Conservation (phyloP, 192 early-diverging fungal genomes). For the Thamnidium elegans region DNA sequence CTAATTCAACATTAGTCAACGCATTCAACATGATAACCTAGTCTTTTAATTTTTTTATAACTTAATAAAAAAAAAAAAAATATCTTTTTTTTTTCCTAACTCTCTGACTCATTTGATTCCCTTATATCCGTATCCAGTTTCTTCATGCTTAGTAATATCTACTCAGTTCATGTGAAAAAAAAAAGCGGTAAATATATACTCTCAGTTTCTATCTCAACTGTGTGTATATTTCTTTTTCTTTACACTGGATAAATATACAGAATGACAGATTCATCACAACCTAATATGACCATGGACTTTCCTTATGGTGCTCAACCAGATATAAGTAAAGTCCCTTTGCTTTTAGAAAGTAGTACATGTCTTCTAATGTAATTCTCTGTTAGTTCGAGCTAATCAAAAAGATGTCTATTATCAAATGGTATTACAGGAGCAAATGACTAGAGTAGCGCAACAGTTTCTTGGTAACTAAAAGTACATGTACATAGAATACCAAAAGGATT, state of each 20-base stretch:
- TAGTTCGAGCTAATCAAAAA: slow-evolving; percentile 86
- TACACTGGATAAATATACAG: background rate
- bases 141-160: too few relatives aligned
- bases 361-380: background rate
- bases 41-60: background rate
- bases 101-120: background rate
- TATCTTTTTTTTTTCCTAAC: background rate
- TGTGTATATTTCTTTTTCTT: background rate
- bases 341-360: background rate
- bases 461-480: slow-evolving; percentile 46
- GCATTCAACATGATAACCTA: slow-evolving; percentile 17
- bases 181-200: too few relatives aligned
- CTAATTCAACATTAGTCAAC: slow-evolving; percentile 18
- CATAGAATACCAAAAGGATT: too few relatives aligned
- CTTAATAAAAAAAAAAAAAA: slow-evolving; percentile 1
- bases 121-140: too few relatives aligned
- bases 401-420: slow-evolving; percentile 79
- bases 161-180: too few relatives aligned
- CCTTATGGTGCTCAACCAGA: slow-evolving; percentile 78
- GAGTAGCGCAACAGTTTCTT: slow-evolving; percentile 57
- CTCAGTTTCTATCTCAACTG: background rate
- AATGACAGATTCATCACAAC: background rate
- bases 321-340: slow-evolving; percentile 49
- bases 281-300: slow-evolving; percentile 37
- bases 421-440: slow-evolving; percentile 59